These are phyloP conservation scores for Ceriops zippeliana DNA, from an alignment of 345 rosid species.

Conservation along the genomic window DNA sequence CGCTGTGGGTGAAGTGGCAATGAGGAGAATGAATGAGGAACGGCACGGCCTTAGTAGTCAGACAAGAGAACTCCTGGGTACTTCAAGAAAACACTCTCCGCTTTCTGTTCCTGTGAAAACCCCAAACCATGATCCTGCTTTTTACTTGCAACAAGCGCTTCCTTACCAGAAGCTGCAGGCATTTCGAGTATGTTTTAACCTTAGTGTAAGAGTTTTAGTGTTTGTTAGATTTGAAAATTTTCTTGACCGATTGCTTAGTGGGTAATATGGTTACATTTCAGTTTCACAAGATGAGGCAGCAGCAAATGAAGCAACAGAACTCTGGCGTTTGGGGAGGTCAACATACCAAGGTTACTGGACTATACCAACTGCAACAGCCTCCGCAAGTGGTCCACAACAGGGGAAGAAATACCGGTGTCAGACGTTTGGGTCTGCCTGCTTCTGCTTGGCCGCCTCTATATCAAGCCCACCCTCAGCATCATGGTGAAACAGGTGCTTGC, in stretches of 20 bases:
- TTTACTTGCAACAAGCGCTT: slow-evolving; percentile 36
- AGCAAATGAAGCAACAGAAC: slow-evolving; percentile 38
- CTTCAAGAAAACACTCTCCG: slow-evolving; percentile 23
- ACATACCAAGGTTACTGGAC: slow-evolving; percentile 18
- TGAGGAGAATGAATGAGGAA: slow-evolving; percentile 14
- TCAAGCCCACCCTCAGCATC: slow-evolving; percentile 23
- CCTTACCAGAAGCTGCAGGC: slow-evolving; percentile 55
- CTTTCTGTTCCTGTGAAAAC: slow-evolving; percentile 28
- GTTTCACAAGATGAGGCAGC: slow-evolving; percentile 60
- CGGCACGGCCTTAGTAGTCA: not conserved
- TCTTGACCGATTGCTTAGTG: not conserved
- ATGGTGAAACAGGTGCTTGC: slow-evolving; percentile 46
- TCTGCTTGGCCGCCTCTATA: slow-evolving; percentile 64
- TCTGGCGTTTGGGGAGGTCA: slow-evolving; percentile 25
- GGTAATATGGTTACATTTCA: slow-evolving; percentile 9
- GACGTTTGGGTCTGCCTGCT: slow-evolving; percentile 36
- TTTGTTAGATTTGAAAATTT: not conserved
- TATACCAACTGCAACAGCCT: not conserved
- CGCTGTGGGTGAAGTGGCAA: slow-evolving; percentile 56
- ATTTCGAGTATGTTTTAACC: slow-evolving; percentile 37
- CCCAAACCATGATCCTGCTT: slow-evolving; percentile 22
- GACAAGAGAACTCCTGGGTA: slow-evolving; percentile 24
- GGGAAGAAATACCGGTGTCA: not conserved
- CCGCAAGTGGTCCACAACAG: slow-evolving; percentile 9
- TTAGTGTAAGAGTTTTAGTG: not conserved